Evolutionary conservation across 495 filamentous ascomycete genomes (phyloP).

Genomic region (Penicillium psychrofluorescens): DNA sequence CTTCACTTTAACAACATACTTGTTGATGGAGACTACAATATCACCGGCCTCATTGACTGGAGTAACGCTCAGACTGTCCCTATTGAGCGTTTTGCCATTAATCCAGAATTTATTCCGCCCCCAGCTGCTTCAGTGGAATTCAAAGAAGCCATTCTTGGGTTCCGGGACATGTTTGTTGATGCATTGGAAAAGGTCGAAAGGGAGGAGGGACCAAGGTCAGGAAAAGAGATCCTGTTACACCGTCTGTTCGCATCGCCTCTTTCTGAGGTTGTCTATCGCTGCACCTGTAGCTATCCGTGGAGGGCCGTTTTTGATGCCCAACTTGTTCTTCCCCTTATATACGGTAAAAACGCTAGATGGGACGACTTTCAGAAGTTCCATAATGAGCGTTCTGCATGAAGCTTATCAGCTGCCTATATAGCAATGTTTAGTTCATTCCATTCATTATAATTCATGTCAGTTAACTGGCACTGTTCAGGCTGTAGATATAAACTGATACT

Average conservation of each 20-base stretch:
- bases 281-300: constrained; percentile 2
- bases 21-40: constrained; percentile 2
- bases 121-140: neutral
- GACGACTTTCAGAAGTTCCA: constrained; percentile 1
- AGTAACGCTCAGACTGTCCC: constrained; percentile 7
- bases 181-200: neutral
- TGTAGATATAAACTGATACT: no score
- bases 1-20: constrained; percentile 7
- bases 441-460: no score
- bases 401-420: no score
- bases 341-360: neutral
- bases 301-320: constrained; percentile 2
- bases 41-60: constrained; percentile 6
- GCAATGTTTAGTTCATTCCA: no score
- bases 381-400: neutral
- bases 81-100: constrained; percentile 3
- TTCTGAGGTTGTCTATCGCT: constrained; percentile 1
- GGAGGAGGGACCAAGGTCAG: neutral
- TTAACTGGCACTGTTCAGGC: no score
- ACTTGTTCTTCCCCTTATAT: neutral
- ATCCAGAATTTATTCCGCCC: constrained; percentile 3
- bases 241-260: constrained; percentile 1
- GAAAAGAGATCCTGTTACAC: neutral
- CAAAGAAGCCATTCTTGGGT: neutral
- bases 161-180: constrained; percentile 3